A percentile compares a stretch with the other conserved stretches of the same genome.
These are phyloP conservation scores for Lactarius indigo DNA, from an alignment of 768 basidiomycete genomes.

Conservation along the genomic window DNA sequence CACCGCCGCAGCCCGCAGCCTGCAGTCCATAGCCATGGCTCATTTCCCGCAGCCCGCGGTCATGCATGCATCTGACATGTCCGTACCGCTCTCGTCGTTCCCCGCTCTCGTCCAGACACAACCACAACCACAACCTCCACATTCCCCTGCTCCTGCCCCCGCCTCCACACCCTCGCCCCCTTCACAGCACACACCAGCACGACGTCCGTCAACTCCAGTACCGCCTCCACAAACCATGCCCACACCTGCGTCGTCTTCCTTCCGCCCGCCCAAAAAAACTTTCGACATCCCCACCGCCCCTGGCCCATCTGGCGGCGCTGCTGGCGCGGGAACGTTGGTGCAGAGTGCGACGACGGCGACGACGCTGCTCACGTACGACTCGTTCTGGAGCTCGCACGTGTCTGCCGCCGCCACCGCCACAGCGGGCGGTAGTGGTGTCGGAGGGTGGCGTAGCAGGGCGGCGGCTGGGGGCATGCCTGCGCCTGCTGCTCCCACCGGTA, in stretches of 20 bases:
- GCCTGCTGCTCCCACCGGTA: not conserved
- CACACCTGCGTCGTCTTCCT: not conserved
- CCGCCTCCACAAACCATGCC: not conserved
- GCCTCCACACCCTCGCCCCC: not conserved
- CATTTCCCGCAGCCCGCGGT: not conserved
- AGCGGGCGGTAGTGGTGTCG: not conserved
- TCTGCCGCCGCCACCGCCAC: not conserved
- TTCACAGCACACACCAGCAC: not conserved
- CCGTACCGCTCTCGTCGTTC: slow-evolving; percentile 9
- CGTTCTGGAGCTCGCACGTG: slow-evolving; percentile 26
- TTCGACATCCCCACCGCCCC: slow-evolving; percentile 27
- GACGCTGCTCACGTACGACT: slow-evolving; percentile 26
- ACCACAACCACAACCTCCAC: not conserved
- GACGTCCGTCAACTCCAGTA: not conserved
- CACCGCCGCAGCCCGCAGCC: not conserved
- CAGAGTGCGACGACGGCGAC: slow-evolving; percentile 3
- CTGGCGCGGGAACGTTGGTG: not conserved
- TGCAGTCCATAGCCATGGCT: slow-evolving; percentile 5
- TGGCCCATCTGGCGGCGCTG: not conserved
- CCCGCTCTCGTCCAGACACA: slow-evolving; percentile 8
- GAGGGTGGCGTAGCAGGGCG: not conserved
- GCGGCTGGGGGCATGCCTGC: not conserved
- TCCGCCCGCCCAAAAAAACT: slow-evolving; percentile 10
- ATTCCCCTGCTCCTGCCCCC: not conserved
- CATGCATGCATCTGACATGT: not conserved